Percentiles rank a stretch among this genome's conserved stretches.
Conservation (phyloP, 495 filamentous ascomycete genomes). For the Aspergillus biplanus region DNA sequence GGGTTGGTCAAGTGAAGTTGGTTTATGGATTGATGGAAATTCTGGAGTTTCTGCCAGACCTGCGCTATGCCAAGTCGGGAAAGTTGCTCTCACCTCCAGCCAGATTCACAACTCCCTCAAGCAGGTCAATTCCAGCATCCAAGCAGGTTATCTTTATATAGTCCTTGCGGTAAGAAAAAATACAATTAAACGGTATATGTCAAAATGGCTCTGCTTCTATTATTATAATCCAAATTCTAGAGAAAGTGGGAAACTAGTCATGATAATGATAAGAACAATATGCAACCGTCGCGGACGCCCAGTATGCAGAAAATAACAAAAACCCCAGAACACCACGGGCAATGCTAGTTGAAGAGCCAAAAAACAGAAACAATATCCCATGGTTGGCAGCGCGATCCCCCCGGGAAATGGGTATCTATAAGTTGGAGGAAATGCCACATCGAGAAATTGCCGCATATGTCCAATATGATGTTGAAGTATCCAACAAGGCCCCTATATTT, state of each 20-base stretch:
- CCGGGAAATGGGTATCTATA: constrained; percentile 1
- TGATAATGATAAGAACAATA: constrained; percentile 2
- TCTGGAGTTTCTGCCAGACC: constrained; percentile 13
- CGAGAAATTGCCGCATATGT: constrained; percentile 11
- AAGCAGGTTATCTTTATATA: no score
- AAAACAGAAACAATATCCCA: constrained; percentile 1
- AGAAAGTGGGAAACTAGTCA: neutral
- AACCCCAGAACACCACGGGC: constrained; percentile 17
- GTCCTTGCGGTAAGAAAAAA: neutral
- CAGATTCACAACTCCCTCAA: neutral
- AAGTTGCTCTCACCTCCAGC: constrained; percentile 4
- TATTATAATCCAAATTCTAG: constrained; percentile 2
- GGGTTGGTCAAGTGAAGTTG: neutral
- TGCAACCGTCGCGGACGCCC: constrained; percentile 14
- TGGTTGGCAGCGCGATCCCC: neutral
- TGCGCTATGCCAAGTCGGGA: constrained; percentile 18
- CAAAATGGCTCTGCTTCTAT: constrained; percentile 1
- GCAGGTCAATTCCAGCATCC: neutral
- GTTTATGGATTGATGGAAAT: neutral
- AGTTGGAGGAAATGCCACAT: constrained; percentile 8
- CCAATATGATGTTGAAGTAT: constrained; percentile 5
- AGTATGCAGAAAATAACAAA: constrained; percentile 4
- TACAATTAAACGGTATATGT: neutral
- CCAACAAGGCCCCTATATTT: neutral
- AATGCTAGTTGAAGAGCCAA: constrained; percentile 11